Evolutionary conservation across 2,329 filamentous ascomycete genomes (phyloP).

Genomic region (Cyclaneusma minus): DNA sequence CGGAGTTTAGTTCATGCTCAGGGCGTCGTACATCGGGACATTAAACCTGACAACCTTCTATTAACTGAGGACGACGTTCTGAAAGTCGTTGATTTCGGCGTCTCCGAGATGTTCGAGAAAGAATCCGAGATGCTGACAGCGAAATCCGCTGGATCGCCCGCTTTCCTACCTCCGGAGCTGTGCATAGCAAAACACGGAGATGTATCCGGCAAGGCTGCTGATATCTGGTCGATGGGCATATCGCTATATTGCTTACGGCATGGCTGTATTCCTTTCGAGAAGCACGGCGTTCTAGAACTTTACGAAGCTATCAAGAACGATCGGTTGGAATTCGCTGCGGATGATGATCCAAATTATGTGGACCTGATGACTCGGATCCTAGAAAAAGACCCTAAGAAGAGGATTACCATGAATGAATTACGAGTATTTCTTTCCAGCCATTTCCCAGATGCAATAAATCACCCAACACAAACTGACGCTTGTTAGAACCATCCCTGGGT

Average conservation of each 20-base stretch:
- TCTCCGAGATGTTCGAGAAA: constrained; percentile 96
- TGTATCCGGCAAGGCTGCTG: constrained; percentile 75
- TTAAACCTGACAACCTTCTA: constrained; percentile 93
- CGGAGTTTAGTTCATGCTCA: constrained; percentile 64
- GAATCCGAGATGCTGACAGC: constrained; percentile 73
- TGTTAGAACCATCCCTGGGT: constrained; percentile 82
- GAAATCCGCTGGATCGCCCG: constrained; percentile 88
- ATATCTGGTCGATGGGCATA: constrained; percentile 98
- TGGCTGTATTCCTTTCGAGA: constrained; percentile 75
- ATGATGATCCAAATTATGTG: constrained; percentile 51
- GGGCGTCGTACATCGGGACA: constrained; percentile 88
- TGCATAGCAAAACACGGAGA: constrained; percentile 77
- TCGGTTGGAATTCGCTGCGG: constrained; percentile 41
- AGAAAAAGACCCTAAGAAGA: constrained; percentile 69
- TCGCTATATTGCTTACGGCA: constrained; percentile 88
- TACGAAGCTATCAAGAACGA: constrained; percentile 78
- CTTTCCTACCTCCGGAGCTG: constrained; percentile 85
- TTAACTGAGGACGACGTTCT: constrained; percentile 84
- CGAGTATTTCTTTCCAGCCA: constrained; percentile 42
- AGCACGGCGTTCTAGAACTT: constrained; percentile 64
- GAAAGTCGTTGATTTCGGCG: constrained; percentile 97
- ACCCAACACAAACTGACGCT: constrained; percentile 7
- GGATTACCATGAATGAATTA: constrained; percentile 71
- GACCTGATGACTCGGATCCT: constrained; percentile 62
- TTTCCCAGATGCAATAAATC: constrained; percentile 2